phyloP scores from a whole-genome alignment of 2,329 filamentous ascomycete genomes.

The Talaromyces rugulosus region DNA sequence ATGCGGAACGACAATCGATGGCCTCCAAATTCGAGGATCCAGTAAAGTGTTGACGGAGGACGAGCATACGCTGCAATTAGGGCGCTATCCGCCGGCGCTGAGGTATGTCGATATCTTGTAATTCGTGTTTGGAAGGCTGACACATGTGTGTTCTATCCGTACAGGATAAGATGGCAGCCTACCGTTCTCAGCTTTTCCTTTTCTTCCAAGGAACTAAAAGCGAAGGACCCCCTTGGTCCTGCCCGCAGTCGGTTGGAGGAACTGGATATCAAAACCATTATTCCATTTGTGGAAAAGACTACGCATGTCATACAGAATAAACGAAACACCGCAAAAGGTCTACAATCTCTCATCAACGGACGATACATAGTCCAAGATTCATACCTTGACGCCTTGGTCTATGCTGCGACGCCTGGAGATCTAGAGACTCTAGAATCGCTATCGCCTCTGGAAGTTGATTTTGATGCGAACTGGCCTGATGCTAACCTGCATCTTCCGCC shows the following conservation, averaged over 20 bases:
- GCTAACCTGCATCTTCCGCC: conserved; percentile 68
- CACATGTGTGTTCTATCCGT: background rate
- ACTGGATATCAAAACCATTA: conserved; percentile 81
- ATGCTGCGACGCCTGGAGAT: conserved; percentile 52
- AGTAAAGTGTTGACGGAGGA: conserved; percentile 54
- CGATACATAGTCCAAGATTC: conserved; percentile 69
- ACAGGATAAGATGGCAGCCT: conserved; percentile 72
- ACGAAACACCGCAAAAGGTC: conserved; percentile 79
- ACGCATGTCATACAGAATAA: conserved; percentile 88
- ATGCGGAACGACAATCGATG: conserved; percentile 75
- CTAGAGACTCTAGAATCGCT: conserved; percentile 48
- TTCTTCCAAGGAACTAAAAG: conserved; percentile 64
- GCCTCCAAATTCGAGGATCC: conserved; percentile 61
- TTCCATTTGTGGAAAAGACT: conserved; percentile 68
- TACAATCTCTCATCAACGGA: conserved; percentile 81
- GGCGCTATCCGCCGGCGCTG: conserved; percentile 59
- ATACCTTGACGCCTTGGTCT: conserved; percentile 69
- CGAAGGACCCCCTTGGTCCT: conserved; percentile 56
- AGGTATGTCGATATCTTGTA: conserved; percentile 23
- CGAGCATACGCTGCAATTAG: conserved; percentile 66
- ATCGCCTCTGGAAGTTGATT: conserved; percentile 70
- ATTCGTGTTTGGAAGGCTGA: background rate
- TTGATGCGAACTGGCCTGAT: conserved; percentile 73
- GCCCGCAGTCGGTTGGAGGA: conserved; percentile 68
- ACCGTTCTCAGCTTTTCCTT: conserved; percentile 79